These are phyloP conservation scores for Paramyrothecium sp. DNA, from an alignment of 2,329 filamentous ascomycete species.

Conservation along the genomic window DNA sequence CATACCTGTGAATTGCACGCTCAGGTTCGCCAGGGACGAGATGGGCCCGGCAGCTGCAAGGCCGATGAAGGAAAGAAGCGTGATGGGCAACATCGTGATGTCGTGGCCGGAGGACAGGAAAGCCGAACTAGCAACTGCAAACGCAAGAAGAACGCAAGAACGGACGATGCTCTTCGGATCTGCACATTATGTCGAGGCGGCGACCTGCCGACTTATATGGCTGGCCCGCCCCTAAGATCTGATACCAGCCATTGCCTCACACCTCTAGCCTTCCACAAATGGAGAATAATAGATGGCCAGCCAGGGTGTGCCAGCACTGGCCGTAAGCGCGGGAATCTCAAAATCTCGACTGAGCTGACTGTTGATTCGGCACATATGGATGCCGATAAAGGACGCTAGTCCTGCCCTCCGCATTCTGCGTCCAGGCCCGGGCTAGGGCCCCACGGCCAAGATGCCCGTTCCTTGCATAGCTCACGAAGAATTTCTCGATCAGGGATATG, in stretches of 20 bases:
- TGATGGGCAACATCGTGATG: neutral
- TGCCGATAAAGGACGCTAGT: neutral
- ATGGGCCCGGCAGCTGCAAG: constrained; percentile 3
- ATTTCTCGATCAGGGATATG: neutral
- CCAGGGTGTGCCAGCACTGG: neutral
- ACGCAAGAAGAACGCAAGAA: neutral
- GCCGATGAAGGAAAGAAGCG: neutral
- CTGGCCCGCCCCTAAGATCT: neutral
- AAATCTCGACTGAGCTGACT: neutral
- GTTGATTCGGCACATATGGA: neutral
- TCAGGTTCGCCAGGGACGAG: neutral
- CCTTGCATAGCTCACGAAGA: neutral
- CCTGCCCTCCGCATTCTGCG: neutral
- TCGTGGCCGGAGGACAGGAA: neutral
- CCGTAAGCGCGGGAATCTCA: neutral
- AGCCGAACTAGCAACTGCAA: neutral
- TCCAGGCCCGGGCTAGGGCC: neutral
- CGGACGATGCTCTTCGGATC: neutral
- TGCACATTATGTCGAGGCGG: neutral
- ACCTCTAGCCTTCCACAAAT: neutral
- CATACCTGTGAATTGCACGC: neutral
- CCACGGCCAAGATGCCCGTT: neutral
- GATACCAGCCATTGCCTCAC: neutral
- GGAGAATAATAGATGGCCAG: neutral
- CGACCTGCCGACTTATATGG: neutral